phyloP scores from a whole-genome alignment of 2,329 filamentous ascomycete genomes.

The Fusarium vanettenii region DNA sequence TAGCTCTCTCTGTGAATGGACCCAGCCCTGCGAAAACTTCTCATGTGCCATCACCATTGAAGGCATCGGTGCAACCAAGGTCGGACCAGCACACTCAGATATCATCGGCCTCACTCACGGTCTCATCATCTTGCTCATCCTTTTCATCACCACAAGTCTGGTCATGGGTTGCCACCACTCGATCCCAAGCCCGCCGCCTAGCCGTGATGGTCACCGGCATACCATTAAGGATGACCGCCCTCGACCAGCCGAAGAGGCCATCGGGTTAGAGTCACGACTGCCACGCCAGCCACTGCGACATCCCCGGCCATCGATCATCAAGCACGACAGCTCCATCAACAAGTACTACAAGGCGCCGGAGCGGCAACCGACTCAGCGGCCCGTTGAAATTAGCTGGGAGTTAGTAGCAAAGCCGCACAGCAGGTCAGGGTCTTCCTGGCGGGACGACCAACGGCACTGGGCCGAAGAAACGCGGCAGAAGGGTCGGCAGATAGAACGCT shows the following conservation, averaged over 20 bases:
- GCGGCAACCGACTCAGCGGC: neutral
- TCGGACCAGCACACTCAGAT: neutral
- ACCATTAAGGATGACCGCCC: neutral
- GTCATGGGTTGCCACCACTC: neutral
- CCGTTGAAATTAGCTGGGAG: neutral
- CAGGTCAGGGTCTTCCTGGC: neutral
- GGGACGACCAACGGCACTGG: neutral
- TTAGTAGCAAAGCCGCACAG: neutral
- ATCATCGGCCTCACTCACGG: neutral
- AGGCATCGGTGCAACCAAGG: neutral
- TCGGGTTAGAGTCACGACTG: neutral
- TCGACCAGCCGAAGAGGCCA: neutral
- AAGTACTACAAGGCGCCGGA: neutral
- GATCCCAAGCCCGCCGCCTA: neutral
- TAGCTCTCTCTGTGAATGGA: neutral
- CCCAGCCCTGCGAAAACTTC: neutral
- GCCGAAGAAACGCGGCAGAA: neutral
- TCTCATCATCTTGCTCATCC: neutral
- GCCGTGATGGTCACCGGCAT: neutral
- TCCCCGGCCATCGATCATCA: neutral
- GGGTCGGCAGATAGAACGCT: neutral
- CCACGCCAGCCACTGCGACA: neutral
- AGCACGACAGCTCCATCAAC: neutral
- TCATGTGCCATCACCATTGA: neutral
- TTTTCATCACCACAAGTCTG: neutral